Percentiles rank a stretch among this genome's conserved stretches.
Conservation (phyloP, 2,329 filamentous ascomycete species). For the Ophioceras dolichostomum region DNA sequence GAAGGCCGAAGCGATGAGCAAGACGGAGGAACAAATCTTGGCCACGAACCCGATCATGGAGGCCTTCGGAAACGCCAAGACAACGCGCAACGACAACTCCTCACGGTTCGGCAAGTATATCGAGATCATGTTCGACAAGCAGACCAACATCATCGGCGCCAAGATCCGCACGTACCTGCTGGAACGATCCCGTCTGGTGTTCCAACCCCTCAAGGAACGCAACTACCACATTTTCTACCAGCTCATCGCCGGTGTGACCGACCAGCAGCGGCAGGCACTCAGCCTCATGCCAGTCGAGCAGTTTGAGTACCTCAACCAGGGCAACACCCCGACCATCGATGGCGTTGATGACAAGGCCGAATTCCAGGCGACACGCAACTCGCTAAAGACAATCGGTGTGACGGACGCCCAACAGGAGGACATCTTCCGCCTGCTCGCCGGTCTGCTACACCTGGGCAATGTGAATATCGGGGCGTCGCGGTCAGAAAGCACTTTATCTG, state of each 20-base stretch:
- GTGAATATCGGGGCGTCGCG: constrained; percentile 88
- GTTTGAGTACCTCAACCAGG: constrained; percentile 94
- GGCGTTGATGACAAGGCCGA: constrained; percentile 94
- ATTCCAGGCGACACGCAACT: constrained; percentile 78
- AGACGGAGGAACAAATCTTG: constrained; percentile 96
- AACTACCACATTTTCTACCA: constrained; percentile 99
- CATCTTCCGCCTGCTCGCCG: constrained; percentile 84
- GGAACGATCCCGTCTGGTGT: constrained; percentile 89
- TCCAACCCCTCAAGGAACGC: constrained; percentile 92
- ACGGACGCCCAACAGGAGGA: constrained; percentile 58
- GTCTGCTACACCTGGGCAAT: constrained; percentile 88
- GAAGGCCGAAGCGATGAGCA: constrained; percentile 72
- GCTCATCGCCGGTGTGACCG: constrained; percentile 81
- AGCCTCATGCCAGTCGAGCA: constrained; percentile 73
- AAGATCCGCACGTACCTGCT: constrained; percentile 94
- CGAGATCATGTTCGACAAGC: constrained; percentile 96
- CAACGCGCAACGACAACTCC: constrained; percentile 98
- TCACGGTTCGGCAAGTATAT: constrained; percentile 99
- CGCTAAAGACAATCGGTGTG: constrained; percentile 80
- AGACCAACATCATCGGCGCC: constrained; percentile 92
- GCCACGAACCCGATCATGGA: constrained; percentile 99
- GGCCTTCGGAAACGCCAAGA: constrained; percentile 98
- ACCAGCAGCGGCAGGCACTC: constrained; percentile 69
- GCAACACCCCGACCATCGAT: constrained; percentile 79
- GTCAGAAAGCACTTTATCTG: constrained; percentile 71